Evolutionary conservation across 2,329 filamentous ascomycete genomes (phyloP).

Genomic region (Aspergillus sp.): DNA sequence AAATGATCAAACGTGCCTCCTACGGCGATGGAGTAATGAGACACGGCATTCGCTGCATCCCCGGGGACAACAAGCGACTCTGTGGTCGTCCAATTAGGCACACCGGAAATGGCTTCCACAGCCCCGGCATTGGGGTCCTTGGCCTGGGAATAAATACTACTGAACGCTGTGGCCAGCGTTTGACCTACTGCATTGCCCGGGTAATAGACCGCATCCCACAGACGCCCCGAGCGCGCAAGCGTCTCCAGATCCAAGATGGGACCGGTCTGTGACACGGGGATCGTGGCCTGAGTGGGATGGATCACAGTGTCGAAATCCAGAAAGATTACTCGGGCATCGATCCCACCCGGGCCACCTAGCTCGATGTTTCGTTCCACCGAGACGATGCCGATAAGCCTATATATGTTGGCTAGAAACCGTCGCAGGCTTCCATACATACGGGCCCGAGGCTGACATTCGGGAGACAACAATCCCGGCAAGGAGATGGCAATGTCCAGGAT

Average conservation of each 20-base stretch:
- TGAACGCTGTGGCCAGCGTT: constrained; percentile 33
- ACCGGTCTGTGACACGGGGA: constrained; percentile 34
- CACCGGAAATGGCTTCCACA: constrained; percentile 21
- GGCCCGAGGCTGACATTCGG: constrained; percentile 50
- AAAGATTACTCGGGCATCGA: constrained; percentile 74
- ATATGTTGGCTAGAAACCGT: constrained; percentile 71
- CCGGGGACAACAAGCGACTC: constrained; percentile 23
- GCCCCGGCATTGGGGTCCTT: constrained; percentile 18
- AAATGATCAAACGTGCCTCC: constrained; percentile 97
- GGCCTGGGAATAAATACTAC: constrained; percentile 24
- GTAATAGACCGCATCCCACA: constrained; percentile 33
- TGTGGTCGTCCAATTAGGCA: constrained; percentile 21
- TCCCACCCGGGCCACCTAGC: constrained; percentile 65
- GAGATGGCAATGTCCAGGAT: constrained; percentile 62
- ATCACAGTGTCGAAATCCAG: constrained; percentile 58
- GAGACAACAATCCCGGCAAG: constrained; percentile 59
- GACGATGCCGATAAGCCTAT: constrained; percentile 73
- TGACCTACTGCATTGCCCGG: constrained; percentile 27
- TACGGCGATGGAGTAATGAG: constrained; percentile 68
- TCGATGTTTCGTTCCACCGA: constrained; percentile 64
- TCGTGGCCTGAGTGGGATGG: constrained; percentile 15
- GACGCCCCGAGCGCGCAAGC: constrained; percentile 41
- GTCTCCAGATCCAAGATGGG: constrained; percentile 52
- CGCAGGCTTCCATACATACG: constrained; percentile 68
- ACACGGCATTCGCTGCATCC: constrained; percentile 12